Conservation (phyloP, 2,329 filamentous ascomycete genomes). For the Alternaria atra region DNA sequence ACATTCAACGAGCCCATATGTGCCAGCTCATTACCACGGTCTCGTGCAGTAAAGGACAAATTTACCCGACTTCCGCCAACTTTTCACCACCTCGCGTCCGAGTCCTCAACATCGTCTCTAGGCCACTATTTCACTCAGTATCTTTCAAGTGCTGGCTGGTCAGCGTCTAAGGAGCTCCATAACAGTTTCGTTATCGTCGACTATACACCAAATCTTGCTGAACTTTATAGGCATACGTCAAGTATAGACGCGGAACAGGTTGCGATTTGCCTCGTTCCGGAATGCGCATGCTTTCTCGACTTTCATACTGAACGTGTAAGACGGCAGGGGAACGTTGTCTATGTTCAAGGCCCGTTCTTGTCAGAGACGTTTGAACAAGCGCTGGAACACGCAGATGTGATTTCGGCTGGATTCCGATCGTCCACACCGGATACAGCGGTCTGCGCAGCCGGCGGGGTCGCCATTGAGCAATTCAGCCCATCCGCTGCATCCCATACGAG, state of each 20-base stretch:
- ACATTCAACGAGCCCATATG: slow-evolving; percentile 39
- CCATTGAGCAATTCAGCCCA: slow-evolving; percentile 3
- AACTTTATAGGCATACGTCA: slow-evolving; percentile 26
- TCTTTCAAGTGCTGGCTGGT: slow-evolving; percentile 23
- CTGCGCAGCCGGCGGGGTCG: background rate
- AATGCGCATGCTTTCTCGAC: slow-evolving; percentile 27
- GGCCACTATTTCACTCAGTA: slow-evolving; percentile 26
- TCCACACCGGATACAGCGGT: background rate
- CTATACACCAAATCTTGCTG: slow-evolving; percentile 28
- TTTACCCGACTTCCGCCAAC: slow-evolving; percentile 13
- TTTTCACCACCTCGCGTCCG: slow-evolving; percentile 22
- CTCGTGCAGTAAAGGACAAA: slow-evolving; percentile 9
- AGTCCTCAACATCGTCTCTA: slow-evolving; percentile 18
- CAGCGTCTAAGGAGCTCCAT: slow-evolving; percentile 13
- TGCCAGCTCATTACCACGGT: slow-evolving; percentile 31
- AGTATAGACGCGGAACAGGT: slow-evolving; percentile 27
- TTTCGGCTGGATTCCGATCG: slow-evolving; percentile 19
- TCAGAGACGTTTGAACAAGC: slow-evolving; percentile 28
- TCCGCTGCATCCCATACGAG: background rate
- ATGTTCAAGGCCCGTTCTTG: slow-evolving; percentile 39
- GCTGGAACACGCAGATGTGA: slow-evolving; percentile 22
- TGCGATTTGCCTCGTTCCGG: slow-evolving; percentile 43
- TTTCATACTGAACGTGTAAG: slow-evolving; percentile 23
- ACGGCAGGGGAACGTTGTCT: slow-evolving; percentile 32
- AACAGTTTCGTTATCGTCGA: slow-evolving; percentile 37